phyloP scores from a whole-genome alignment of 371 early-diverging fungal species.

The Sporodiniella umbellata region DNA sequence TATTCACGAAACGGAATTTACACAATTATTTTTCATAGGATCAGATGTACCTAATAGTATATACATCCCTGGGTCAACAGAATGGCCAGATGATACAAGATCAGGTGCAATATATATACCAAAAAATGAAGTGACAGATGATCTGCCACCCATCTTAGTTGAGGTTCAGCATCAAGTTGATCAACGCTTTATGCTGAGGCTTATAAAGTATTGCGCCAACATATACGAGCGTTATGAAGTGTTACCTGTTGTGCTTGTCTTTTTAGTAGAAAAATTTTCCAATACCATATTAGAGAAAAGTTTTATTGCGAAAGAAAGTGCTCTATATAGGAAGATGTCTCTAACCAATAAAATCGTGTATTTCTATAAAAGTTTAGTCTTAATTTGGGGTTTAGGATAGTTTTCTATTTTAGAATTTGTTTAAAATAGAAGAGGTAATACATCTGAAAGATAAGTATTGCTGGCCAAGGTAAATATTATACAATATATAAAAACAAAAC shows the following conservation, averaged over 20 bases:
- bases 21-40: constrained; percentile 13
- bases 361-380: no score
- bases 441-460: no score
- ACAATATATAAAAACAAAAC: no score
- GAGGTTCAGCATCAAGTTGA: constrained; percentile 16
- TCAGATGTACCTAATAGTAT: constrained; percentile 9
- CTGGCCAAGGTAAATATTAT: no score
- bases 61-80: constrained; percentile 5
- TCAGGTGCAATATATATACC: constrained; percentile 13
- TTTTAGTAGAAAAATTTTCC: constrained; percentile 13
- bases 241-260: constrained; percentile 14
- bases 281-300: constrained; percentile 12
- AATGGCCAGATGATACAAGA: constrained; percentile 16
- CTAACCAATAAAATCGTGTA: no score
- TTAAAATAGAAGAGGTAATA: no score
- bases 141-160: constrained; percentile 8
- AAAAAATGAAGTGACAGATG: constrained; percentile 10
- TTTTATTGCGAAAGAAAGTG: constrained; percentile 8
- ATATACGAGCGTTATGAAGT: constrained; percentile 11
- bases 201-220: constrained; percentile 10
- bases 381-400: no score
- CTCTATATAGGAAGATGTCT: constrained; percentile 3
- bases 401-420: no score
- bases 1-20: constrained; percentile 6
- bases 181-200: constrained; percentile 14